These are phyloP conservation scores for Amaranthus palmeri DNA, from an alignment of 148 eudicot genomes.

Conservation along the genomic window DNA sequence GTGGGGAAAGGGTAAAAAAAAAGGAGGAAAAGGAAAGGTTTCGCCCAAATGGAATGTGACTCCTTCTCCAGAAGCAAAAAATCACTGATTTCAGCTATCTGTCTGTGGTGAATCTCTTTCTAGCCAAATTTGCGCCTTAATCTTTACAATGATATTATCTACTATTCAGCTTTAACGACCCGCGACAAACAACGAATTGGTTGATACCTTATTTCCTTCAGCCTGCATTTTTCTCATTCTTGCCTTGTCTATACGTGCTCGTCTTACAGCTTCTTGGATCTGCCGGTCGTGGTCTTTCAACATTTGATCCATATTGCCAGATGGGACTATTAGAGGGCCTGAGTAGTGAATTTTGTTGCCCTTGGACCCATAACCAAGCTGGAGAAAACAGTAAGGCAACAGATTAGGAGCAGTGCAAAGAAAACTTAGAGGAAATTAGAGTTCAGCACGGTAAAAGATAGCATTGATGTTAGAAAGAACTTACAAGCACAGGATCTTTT, in stretches of 20 bases:
- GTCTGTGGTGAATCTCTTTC: conserved; percentile 7
- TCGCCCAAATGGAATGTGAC: conserved; percentile 11
- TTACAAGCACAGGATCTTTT: conserved; percentile 75
- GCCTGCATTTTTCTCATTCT: conserved; percentile 53
- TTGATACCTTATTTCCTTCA: conserved; percentile 41
- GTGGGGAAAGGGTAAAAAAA: neutral
- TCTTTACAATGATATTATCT: conserved; percentile 23
- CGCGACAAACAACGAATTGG: conserved; percentile 44
- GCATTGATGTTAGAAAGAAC: conserved; percentile 20
- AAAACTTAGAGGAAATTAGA: neutral
- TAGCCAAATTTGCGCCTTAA: conserved; percentile 16
- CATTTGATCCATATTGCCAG: conserved; percentile 85
- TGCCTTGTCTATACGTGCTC: conserved; percentile 73
- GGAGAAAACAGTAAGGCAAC: conserved; percentile 14
- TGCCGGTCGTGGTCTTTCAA: conserved; percentile 89
- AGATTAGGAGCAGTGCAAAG: conserved; percentile 1
- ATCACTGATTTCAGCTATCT: conserved; percentile 22
- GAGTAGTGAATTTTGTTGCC: conserved; percentile 93
- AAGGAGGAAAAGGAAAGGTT: conserved; percentile 2
- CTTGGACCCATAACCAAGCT: conserved; percentile 83
- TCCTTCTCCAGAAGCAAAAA: conserved; percentile 17
- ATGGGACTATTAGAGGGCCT: conserved; percentile 82
- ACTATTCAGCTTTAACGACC: conserved; percentile 42
- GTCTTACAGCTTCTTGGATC: conserved; percentile 82
- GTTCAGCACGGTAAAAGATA: neutral